Evolutionary conservation across 2,329 filamentous ascomycete genomes (phyloP).

Genomic region (Cladosporium velox): DNA sequence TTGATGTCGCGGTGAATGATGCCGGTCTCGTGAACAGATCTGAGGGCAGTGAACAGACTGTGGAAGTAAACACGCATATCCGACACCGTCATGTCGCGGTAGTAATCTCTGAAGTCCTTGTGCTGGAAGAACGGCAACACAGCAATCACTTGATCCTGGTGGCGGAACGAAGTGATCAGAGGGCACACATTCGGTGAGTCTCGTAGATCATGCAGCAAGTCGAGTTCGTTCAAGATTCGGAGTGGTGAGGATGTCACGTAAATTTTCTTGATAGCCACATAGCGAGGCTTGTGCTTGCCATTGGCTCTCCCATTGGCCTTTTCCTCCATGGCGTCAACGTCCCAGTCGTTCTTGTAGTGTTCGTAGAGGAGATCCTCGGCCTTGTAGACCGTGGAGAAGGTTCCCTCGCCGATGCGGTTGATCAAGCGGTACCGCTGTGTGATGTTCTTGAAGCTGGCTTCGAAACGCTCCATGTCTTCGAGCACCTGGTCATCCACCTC

Average conservation of each 20-base stretch:
- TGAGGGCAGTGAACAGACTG: slow-evolving; percentile 81
- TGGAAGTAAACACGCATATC: slow-evolving; percentile 91
- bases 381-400: slow-evolving; percentile 98
- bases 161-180: slow-evolving; percentile 93
- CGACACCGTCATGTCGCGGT: slow-evolving; percentile 79
- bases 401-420: slow-evolving; percentile 97
- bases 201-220: slow-evolving; percentile 84
- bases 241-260: slow-evolving; percentile 95
- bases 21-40: slow-evolving; percentile 75
- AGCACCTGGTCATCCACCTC: slow-evolving; percentile 68
- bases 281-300: slow-evolving; percentile 59
- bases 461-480: slow-evolving; percentile 84
- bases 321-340: slow-evolving; percentile 66
- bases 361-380: slow-evolving; percentile 90
- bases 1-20: slow-evolving; percentile 72
- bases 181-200: slow-evolving; percentile 86
- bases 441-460: slow-evolving; percentile 80
- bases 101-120: slow-evolving; percentile 92
- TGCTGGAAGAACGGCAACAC: slow-evolving; percentile 95
- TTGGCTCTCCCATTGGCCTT: slow-evolving; percentile 46
- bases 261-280: slow-evolving; percentile 98
- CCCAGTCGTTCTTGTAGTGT: slow-evolving; percentile 83
- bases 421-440: slow-evolving; percentile 83
- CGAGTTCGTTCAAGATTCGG: slow-evolving; percentile 93
- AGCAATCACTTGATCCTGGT: slow-evolving; percentile 91